phyloP scores from a whole-genome alignment of 257 asterid genomes.

The Penstemon newberryi region DNA sequence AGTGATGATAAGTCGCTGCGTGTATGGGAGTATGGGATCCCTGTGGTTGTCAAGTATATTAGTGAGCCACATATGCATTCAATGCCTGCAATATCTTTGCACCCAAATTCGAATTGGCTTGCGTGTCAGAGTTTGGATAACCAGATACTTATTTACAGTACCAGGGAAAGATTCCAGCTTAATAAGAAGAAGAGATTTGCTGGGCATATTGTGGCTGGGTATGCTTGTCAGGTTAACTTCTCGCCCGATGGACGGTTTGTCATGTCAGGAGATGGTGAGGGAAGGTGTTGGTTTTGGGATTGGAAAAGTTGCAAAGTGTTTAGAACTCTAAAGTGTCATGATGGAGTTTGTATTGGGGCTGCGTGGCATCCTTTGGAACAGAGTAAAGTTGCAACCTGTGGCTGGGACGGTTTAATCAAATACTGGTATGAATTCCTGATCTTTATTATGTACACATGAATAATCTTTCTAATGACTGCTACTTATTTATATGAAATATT shows the following conservation, averaged over 20 bases:
- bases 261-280: slow-evolving; percentile 98
- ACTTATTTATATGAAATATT: neutral
- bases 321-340: slow-evolving; percentile 90
- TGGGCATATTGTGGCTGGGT: slow-evolving; percentile 93
- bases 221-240: slow-evolving; percentile 98
- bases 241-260: slow-evolving; percentile 98
- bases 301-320: slow-evolving; percentile 99
- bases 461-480: slow-evolving; percentile 14
- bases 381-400: slow-evolving; percentile 99
- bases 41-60: slow-evolving; percentile 93
- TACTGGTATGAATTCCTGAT: slow-evolving; percentile 68
- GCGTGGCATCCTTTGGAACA: slow-evolving; percentile 99
- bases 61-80: slow-evolving; percentile 99
- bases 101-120: slow-evolving; percentile 92
- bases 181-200: slow-evolving; percentile 98
- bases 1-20: slow-evolving; percentile 96
- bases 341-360: slow-evolving; percentile 88
- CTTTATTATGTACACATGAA: slow-evolving; percentile 18
- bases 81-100: slow-evolving; percentile 90
- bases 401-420: slow-evolving; percentile 99
- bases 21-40: slow-evolving; percentile 98
- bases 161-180: slow-evolving; percentile 94
- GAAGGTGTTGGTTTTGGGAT: slow-evolving; percentile 99
- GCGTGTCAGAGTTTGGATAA: slow-evolving; percentile 99
- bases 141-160: slow-evolving; percentile 91